Conservation (phyloP, 176 grass and related monocot species). For the Musa schizocarpa region DNA sequence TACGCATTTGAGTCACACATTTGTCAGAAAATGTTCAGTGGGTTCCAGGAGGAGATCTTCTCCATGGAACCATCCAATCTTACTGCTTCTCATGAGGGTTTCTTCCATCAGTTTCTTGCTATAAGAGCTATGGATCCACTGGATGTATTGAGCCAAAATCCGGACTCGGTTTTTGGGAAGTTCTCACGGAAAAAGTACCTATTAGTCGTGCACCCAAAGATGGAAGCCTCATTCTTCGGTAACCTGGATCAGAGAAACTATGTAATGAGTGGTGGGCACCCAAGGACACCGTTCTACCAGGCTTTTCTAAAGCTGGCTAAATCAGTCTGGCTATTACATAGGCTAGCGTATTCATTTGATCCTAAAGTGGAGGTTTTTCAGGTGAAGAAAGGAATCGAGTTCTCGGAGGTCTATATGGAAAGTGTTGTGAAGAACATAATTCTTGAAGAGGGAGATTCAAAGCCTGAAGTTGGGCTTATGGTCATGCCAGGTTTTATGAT, state of each 20-base stretch:
- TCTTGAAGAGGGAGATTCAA: background rate
- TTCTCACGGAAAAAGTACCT: slow-evolving; percentile 1
- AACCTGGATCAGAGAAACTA: slow-evolving; percentile 6
- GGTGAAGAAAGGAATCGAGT: slow-evolving; percentile 1
- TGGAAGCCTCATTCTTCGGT: slow-evolving; percentile 5
- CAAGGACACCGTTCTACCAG: slow-evolving; percentile 4
- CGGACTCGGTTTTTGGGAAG: slow-evolving; percentile 1
- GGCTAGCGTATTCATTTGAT: background rate
- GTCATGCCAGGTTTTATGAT: slow-evolving; percentile 13
- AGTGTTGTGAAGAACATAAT: background rate
- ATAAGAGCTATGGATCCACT: slow-evolving; percentile 4
- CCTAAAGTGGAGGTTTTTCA: background rate
- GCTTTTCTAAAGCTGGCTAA: slow-evolving; percentile 2
- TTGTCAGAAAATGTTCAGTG: slow-evolving; percentile 6
- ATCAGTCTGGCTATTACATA: background rate
- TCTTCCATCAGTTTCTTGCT: slow-evolving; percentile 8
- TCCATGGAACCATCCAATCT: background rate
- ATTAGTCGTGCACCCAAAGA: background rate
- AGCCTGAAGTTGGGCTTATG: slow-evolving; percentile 8
- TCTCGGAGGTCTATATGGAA: slow-evolving; percentile 12
- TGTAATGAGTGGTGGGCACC: background rate
- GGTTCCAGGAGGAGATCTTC: background rate
- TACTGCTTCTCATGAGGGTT: background rate
- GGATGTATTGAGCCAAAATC: slow-evolving; percentile 11
- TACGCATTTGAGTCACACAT: slow-evolving; percentile 4